A percentile compares a stretch with the other conserved stretches of the same genome.
Evolutionary conservation across 1,284 basidiomycete genomes (phyloP).

Genomic region (Boletus calvinii): DNA sequence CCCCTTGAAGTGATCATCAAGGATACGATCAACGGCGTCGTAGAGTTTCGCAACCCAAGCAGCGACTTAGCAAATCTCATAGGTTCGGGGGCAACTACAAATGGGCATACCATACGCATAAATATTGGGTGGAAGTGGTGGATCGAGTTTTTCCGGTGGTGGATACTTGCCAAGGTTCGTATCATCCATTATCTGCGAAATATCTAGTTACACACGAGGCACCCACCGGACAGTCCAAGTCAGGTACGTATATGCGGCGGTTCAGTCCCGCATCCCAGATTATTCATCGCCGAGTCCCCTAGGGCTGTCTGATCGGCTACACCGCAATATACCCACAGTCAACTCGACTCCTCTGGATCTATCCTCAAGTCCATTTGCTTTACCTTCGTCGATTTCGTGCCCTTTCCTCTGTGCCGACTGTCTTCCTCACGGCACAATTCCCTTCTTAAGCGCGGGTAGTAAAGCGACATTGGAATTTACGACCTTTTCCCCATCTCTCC

Average conservation of each 20-base stretch:
- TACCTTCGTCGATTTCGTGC: slow-evolving; percentile 2
- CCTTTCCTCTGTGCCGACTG: slow-evolving; percentile 26
- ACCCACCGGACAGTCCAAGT: slow-evolving; percentile 13
- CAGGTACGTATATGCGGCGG: slow-evolving; percentile 24
- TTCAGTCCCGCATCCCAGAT: not conserved
- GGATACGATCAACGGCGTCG: slow-evolving; percentile 27
- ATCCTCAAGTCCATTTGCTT: slow-evolving; percentile 2
- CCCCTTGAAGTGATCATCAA: slow-evolving; percentile 29
- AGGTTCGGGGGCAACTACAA: slow-evolving; percentile 9
- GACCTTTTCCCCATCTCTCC: slow-evolving; percentile 27
- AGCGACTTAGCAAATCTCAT: slow-evolving; percentile 32
- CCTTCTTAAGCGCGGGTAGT: slow-evolving; percentile 12
- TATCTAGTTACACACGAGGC: slow-evolving; percentile 1
- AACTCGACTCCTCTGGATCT: slow-evolving; percentile 1
- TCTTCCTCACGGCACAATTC: slow-evolving; percentile 9
- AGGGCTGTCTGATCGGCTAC: slow-evolving; percentile 2
- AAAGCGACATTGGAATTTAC: slow-evolving; percentile 29
- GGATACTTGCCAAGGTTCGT: slow-evolving; percentile 29
- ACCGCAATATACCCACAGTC: not conserved
- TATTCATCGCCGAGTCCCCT: not conserved
- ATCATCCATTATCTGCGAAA: not conserved
- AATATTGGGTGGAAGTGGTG: slow-evolving; percentile 32
- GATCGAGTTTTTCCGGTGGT: slow-evolving; percentile 26
- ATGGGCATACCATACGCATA: slow-evolving; percentile 25
- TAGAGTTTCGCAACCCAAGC: slow-evolving; percentile 36